A percentile compares a stretch with the other conserved stretches of the same genome.
These are phyloP conservation scores for Phytopythium vexans DNA, from an alignment of 352 stramenopile species.

Conservation along the genomic window DNA sequence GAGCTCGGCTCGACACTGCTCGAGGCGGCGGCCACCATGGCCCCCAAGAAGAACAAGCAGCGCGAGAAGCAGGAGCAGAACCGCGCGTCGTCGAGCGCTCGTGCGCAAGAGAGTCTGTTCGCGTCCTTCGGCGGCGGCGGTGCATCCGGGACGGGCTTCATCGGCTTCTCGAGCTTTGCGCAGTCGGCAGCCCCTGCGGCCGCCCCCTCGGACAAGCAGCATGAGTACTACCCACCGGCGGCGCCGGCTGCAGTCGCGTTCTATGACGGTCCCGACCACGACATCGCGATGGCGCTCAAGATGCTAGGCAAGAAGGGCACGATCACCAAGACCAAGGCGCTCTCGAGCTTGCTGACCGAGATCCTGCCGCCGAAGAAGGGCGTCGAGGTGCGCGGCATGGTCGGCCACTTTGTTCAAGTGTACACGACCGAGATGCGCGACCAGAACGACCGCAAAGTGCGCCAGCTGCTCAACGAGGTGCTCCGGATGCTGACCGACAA, in stretches of 20 bases:
- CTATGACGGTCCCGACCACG: constrained; percentile 77
- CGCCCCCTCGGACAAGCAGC: constrained; percentile 9
- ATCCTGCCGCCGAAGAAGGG: constrained; percentile 63
- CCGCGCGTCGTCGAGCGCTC: constrained; percentile 73
- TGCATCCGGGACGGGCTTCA: constrained; percentile 37
- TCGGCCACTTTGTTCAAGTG: constrained; percentile 74
- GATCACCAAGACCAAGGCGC: constrained; percentile 81
- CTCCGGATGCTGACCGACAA: constrained; percentile 52
- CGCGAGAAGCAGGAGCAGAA: constrained; percentile 84
- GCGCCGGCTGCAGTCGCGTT: constrained; percentile 38
- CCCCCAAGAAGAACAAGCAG: constrained; percentile 85
- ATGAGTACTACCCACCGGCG: constrained; percentile 7
- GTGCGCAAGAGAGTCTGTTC: constrained; percentile 63
- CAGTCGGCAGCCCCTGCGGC: constrained; percentile 15
- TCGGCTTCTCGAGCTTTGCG: constrained; percentile 74
- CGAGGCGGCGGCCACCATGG: constrained; percentile 10
- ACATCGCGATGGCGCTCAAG: constrained; percentile 77
- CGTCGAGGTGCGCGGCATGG: constrained; percentile 57
- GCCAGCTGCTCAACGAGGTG: constrained; percentile 73
- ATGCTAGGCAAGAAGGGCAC: constrained; percentile 82
- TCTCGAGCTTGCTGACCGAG: constrained; percentile 52
- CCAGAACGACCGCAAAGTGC: constrained; percentile 82
- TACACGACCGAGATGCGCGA: constrained; percentile 81
- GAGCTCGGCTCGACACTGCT: no score
- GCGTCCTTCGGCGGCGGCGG: constrained; percentile 17